Evolutionary conservation across 2,329 filamentous ascomycete genomes (phyloP), one percentile per base, ranked within the genome.

Genomic region (Thielaviopsis populi): DNA sequence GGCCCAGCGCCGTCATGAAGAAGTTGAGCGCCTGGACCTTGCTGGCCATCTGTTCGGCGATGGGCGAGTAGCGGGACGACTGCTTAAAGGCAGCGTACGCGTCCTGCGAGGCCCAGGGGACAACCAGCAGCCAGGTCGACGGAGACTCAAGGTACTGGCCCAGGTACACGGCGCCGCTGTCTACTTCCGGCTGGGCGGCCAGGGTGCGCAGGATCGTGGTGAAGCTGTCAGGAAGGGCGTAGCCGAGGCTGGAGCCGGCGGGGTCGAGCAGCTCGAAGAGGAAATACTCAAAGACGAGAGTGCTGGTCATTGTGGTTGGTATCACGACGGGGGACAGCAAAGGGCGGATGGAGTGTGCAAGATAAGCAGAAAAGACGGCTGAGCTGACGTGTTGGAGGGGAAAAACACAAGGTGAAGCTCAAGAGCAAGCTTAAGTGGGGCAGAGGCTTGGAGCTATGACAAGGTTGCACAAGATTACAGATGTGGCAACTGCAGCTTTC

Each of bases 11-110:
- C 2, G 53, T 46, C 59, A 63, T 50, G 50, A 61, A 64, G 62
- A 56, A 64, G 22, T 43, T 59, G 27, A 46, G 37, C 13, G 42
- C 27, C 30, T 63, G 68, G 63, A 72, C 68, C 56, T 72, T 66
- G 48, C 67, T 68, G 48, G 69, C 65, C 3, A 68, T 68, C 63
- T 73, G 66, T n/a, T 73, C 62, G 66, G 72, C 71, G 48, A 75
- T 68, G 8, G 73, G 73, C 46, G 73, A 72, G 19, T 75, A 71
- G 69, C 75, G 76, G 4, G 60, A 72, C 6, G 74, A 76, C 65
- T 72, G 72, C 66, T 75, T 72, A 66, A 78, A 79, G 66, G 73
- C 72, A 65, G 71, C 68, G 67, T 74, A 70, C 58, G 72, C 72
- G 42, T 68, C 68, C 7, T 67, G 63, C 8, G 73, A 73, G 53